Base-by-base conservation (phyloP, 345 rosid genomes). In the Salix dunnii region DNA sequence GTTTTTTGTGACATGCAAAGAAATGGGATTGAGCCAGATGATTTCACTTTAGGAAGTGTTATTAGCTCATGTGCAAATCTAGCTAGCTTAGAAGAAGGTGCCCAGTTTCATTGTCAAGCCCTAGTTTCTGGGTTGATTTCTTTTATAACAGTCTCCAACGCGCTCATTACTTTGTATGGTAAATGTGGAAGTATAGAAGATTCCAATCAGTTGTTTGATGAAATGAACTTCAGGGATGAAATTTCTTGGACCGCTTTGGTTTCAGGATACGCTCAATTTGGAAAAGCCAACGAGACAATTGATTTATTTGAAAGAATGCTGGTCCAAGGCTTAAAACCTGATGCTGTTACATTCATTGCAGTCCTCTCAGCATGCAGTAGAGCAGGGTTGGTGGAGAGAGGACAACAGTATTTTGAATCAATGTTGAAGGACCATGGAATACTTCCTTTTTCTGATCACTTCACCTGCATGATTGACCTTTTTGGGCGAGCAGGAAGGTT, bases 401-500 rank as follows among this genome's bases (percentile, higher is more conserved):
- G 99, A 49, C 75, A 78, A 9, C 79, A 65, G 28, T 91, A 88
- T 82, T 93, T 95, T 71, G 88, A 90, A 38, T 88, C 90, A 27
- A 90, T 94, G 96, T 61, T 83, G 25, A 77, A 83, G 61, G 85
- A 91, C 48, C 86, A 91, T 78, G 83, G 90, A 62, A 88, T 91
- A 67, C 80, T 77, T 28, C 97, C 93, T 5, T 84, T 64, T 78
- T 80, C 60, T 81, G 93, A 92, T 73, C 98, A 91, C 80, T 91
- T 89, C 70, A 89, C 93, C 79, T 95, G 99, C 85, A 95, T 95
- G 97, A 95, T 93, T 67, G 99, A 95, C 82, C 93, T 91, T 78
- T 84, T 88, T 35, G 88, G 98, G 85, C 87, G 98, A 71, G 89
- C 98, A 61, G 98, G 98, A 78, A 88, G 85, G 87, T 78, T 93